phyloP scores from a whole-genome alignment of 1,284 basidiomycete species.

The Puccinia novopanici region DNA sequence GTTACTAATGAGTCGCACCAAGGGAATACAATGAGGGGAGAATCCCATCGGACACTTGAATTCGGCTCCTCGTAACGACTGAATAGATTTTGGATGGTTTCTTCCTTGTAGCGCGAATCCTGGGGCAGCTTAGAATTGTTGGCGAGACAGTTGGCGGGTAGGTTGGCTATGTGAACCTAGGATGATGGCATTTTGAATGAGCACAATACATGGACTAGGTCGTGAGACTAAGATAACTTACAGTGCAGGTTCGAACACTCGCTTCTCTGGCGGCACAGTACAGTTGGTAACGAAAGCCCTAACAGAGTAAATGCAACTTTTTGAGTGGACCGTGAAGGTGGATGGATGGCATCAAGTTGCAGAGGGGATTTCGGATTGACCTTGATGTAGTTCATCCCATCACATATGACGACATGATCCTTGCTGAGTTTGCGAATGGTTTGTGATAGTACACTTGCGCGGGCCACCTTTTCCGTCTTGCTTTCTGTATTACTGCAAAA shows the following conservation, averaged over 20 bases:
- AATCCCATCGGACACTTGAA: conserved; percentile 36
- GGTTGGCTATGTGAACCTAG: conserved; percentile 41
- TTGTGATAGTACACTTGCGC: conserved; percentile 26
- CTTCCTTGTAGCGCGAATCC: conserved; percentile 34
- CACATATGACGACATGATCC: conserved; percentile 35
- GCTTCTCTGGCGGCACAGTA: conserved; percentile 49
- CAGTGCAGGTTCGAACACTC: conserved; percentile 33
- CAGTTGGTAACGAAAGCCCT: conserved; percentile 49
- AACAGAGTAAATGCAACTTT: not conserved
- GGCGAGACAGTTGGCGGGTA: conserved; percentile 31
- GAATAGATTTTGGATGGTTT: conserved; percentile 36
- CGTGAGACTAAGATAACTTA: conserved; percentile 1
- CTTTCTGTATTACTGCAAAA: conserved; percentile 32
- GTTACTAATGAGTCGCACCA: conserved; percentile 38
- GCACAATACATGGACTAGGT: not conserved
- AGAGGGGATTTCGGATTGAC: not conserved
- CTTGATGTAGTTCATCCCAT: conserved; percentile 50
- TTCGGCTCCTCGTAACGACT: conserved; percentile 46
- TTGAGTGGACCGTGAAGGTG: not conserved
- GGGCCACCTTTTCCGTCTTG: conserved; percentile 41
- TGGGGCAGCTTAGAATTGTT: conserved; percentile 25
- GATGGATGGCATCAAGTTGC: not conserved
- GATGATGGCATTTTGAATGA: not conserved
- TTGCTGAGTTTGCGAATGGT: conserved; percentile 42
- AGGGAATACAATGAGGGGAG: conserved; percentile 44